Percentiles rank a stretch among this genome's conserved stretches.
Conservation (phyloP, 108 stramenopile species). For the Nitzschia sp. region DNA sequence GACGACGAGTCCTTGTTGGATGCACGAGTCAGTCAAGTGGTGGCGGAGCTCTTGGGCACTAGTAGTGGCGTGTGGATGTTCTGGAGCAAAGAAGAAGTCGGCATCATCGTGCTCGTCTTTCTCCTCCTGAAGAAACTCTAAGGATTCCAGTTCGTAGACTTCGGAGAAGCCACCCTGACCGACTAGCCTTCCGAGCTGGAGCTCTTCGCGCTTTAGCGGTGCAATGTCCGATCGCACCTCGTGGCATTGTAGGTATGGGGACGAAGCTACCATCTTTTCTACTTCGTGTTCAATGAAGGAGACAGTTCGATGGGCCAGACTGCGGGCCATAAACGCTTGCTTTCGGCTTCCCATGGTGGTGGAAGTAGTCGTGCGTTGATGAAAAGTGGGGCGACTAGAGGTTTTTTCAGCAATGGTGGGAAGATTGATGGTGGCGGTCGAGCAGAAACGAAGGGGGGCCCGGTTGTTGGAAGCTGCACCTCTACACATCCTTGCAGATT, state of each 20-base stretch:
- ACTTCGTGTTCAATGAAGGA: constrained; percentile 7
- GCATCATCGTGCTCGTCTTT: neutral
- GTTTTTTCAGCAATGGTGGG: too few species aligned
- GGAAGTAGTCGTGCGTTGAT: neutral
- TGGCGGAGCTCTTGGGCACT: neutral
- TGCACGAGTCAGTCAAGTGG: neutral
- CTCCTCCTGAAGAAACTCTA: neutral
- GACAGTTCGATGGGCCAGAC: constrained; percentile 15
- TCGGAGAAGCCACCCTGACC: constrained; percentile 60
- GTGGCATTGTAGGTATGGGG: neutral
- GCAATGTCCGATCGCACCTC: constrained; percentile 5
- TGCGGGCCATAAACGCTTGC: constrained; percentile 11
- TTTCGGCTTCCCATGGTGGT: neutral
- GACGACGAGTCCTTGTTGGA: constrained; percentile 41
- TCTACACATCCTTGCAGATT: too few species aligned
- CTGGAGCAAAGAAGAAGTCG: too few species aligned
- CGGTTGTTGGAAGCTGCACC: too few species aligned
- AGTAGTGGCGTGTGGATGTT: too few species aligned
- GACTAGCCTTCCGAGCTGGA: constrained; percentile 32
- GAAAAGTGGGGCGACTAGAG: too few species aligned
- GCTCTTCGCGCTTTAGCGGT: constrained; percentile 30
- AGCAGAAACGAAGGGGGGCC: too few species aligned
- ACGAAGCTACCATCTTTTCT: neutral
- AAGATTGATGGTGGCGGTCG: too few species aligned
- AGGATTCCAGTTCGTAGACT: constrained; percentile 26